phyloP scores from a whole-genome alignment of 2,329 filamentous ascomycete genomes.

The Fusarium newnesense region DNA sequence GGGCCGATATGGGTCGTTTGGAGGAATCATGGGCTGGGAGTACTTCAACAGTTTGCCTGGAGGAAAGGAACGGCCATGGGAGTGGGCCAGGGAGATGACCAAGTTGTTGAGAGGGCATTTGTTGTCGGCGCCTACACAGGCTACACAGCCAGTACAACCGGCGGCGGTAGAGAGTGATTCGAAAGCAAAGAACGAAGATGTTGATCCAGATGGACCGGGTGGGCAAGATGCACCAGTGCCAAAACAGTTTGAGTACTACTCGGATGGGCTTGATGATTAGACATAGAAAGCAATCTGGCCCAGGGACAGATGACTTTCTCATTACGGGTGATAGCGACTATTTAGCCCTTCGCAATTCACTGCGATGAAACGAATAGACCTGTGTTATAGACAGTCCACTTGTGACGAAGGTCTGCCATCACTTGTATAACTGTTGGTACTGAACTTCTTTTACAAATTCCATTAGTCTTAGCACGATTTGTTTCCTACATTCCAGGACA shows the following conservation, averaged over 20 bases:
- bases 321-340: not conserved
- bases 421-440: not conserved
- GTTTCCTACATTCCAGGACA: not conserved
- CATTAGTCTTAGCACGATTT: not conserved
- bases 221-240: conserved; percentile 46
- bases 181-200: conserved; percentile 6
- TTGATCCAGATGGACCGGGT: conserved; percentile 42
- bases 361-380: not conserved
- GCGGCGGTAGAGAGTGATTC: not conserved
- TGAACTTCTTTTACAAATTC: not conserved
- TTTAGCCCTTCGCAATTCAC: not conserved
- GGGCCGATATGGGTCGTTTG: conserved; percentile 73
- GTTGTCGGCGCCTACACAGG: not conserved
- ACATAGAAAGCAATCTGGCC: not conserved
- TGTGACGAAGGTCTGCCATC: not conserved
- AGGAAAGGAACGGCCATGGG: conserved; percentile 71
- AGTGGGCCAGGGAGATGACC: conserved; percentile 80
- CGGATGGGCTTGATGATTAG: conserved; percentile 43
- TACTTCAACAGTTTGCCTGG: conserved; percentile 86
- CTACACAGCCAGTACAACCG: not conserved
- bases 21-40: conserved; percentile 95
- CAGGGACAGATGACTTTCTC: not conserved
- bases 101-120: conserved; percentile 49
- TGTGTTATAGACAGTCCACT: not conserved
- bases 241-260: conserved; percentile 49